Evolutionary conservation across 2,329 filamentous ascomycete genomes (phyloP).

Genomic region (Didymella pinodella): DNA sequence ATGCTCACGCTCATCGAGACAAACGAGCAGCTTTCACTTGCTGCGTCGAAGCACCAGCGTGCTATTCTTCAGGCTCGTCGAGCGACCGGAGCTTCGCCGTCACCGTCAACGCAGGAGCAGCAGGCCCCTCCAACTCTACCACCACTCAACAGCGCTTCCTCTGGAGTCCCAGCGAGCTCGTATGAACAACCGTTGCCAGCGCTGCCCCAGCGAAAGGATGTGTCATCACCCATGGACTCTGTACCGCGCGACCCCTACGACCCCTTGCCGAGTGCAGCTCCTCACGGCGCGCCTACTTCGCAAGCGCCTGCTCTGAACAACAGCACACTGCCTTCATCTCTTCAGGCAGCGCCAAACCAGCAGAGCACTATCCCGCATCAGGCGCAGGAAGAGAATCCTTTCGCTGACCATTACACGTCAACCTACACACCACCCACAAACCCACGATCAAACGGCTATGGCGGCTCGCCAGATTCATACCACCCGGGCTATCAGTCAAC

Average conservation of each 20-base stretch:
- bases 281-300: conserved; percentile 5
- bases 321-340: conserved; percentile 35
- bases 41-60: conserved; percentile 84
- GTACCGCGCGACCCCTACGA: conserved; percentile 16
- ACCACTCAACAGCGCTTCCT: conserved; percentile 18
- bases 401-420: conserved; percentile 53
- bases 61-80: conserved; percentile 70
- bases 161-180: conserved; percentile 26
- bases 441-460: conserved; percentile 28
- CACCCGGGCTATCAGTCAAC: conserved; percentile 50
- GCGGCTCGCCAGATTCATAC: conserved; percentile 37
- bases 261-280: conserved; percentile 9
- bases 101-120: conserved; percentile 31
- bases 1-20: conserved; percentile 94
- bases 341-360: conserved; percentile 38
- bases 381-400: conserved; percentile 49
- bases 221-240: conserved; percentile 15
- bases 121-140: conserved; percentile 13
- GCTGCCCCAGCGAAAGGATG: conserved; percentile 24
- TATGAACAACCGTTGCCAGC: conserved; percentile 21
- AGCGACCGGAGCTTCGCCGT: conserved; percentile 42
- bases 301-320: conserved; percentile 26
- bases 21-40: conserved; percentile 86
- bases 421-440: conserved; percentile 37
- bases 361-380: conserved; percentile 20